Evolutionary conservation across 2,329 filamentous ascomycete species (phyloP), one percentile per base, ranked within the genome.

Genomic region (Fusarium devonianum): DNA sequence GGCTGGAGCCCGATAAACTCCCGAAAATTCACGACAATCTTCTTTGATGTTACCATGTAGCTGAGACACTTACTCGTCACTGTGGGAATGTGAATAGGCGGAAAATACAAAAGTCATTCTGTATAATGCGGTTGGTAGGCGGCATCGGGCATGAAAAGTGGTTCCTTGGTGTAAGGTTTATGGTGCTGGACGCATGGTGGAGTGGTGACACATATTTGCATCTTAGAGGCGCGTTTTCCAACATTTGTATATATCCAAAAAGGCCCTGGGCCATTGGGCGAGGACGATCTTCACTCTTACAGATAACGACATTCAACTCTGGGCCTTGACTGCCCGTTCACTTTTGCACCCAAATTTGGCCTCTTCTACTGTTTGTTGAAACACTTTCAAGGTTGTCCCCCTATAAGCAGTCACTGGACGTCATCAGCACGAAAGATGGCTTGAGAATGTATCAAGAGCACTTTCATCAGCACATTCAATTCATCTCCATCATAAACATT

Each of bases 281-380:
- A 60, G 37, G 49, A 64, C 50, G 60, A 65, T 65, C 63, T 65
- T 65, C 63, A 65, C 63, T 65, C 63, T 45, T 48, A 60, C 35
- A 47, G 35, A 54, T 60, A 53, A 46, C 41, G 29, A 53, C 29
- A 26, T 49, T 58, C 32, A 49, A 42, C 35, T 44, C 49, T 41
- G 38, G 34, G 38, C 29, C 28, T 22, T 9, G 28, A 30, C 37
- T 26, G 21, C 29, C 37, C 19, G 14, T n/a, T 40, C 4, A 13
- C 35, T 25, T 25, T 10, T 22, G 34, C 9, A 43, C 12, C 9
- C 37, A 18, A 12, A 11, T 18, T n/a, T n/a, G n/a, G n/a, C n/a
- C n/a, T n/a, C n/a, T n/a, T n/a, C n/a, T n/a, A n/a, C n/a, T n/a
- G n/a, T n/a, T n/a, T n/a, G n/a, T n/a, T n/a, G n/a, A n/a, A n/a